Evolutionary conservation across 805 yeast genomes (phyloP).

Genomic region (Aciculoconidium aculeatum): DNA sequence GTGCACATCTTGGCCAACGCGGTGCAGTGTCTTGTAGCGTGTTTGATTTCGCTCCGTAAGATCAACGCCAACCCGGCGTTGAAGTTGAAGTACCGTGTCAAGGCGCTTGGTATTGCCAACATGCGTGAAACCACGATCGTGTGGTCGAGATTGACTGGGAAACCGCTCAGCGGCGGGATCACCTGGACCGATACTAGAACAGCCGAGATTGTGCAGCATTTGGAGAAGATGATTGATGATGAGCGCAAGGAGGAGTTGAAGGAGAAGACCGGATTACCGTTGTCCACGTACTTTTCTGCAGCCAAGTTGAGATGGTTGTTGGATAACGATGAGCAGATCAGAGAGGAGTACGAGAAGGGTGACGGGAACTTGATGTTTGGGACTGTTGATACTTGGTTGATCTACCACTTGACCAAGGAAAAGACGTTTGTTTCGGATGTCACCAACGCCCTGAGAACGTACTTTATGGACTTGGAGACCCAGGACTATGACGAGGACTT

Average conservation of each 20-base stretch:
- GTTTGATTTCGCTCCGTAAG: slow-evolving; percentile 50
- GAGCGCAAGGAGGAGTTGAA: slow-evolving; percentile 54
- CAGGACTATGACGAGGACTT: slow-evolving; percentile 71
- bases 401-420: slow-evolving; percentile 73
- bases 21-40: slow-evolving; percentile 68
- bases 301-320: slow-evolving; percentile 85
- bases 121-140: slow-evolving; percentile 93
- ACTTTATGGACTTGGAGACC: slow-evolving; percentile 77
- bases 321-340: slow-evolving; percentile 66
- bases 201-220: slow-evolving; percentile 57
- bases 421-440: slow-evolving; percentile 75
- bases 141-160: slow-evolving; percentile 81
- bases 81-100: slow-evolving; percentile 53
- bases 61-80: slow-evolving; percentile 48
- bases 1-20: slow-evolving; percentile 75
- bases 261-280: slow-evolving; percentile 74
- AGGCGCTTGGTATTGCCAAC: slow-evolving; percentile 82
- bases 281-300: slow-evolving; percentile 88
- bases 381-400: slow-evolving; percentile 91
- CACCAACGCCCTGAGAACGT: slow-evolving; percentile 88
- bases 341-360: slow-evolving; percentile 65
- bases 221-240: slow-evolving; percentile 47
- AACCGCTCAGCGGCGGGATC: slow-evolving; percentile 80
- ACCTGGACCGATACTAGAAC: slow-evolving; percentile 97
- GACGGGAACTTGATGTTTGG: slow-evolving; percentile 79